phyloP scores from a whole-genome alignment of 768 basidiomycete species.

The Chlorophyllum brunneum region DNA sequence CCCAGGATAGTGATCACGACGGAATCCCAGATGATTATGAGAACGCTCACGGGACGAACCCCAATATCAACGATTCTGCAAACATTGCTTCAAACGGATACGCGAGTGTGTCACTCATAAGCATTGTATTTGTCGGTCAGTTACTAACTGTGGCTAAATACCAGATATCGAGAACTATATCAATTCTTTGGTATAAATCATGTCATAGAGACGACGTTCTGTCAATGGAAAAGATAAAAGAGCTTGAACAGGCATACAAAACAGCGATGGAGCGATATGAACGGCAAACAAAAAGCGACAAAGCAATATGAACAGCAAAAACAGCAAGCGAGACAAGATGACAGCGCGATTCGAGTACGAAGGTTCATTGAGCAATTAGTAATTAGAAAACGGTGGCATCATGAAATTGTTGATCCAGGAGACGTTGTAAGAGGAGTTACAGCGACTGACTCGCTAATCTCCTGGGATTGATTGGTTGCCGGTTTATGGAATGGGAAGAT shows the following conservation, averaged over 20 bases:
- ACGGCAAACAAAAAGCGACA: background rate
- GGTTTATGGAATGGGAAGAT: constrained; percentile 2
- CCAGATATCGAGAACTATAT: constrained; percentile 33
- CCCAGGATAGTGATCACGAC: constrained; percentile 26
- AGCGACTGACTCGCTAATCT: background rate
- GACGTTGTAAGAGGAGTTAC: background rate
- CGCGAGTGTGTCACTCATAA: constrained; percentile 24
- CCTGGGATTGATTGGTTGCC: background rate
- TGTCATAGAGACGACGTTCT: background rate
- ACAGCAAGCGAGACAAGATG: background rate
- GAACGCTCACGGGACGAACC: constrained; percentile 27
- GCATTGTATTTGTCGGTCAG: background rate
- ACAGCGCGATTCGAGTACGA: background rate
- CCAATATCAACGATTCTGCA: constrained; percentile 26
- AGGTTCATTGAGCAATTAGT: background rate
- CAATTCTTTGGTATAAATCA: constrained; percentile 26
- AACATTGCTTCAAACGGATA: constrained; percentile 31
- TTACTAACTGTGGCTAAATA: background rate
- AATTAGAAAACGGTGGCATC: background rate
- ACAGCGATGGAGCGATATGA: background rate
- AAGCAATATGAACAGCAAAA: background rate
- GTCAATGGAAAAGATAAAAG: background rate
- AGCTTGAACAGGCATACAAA: background rate
- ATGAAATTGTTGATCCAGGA: background rate
- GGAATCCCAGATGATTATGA: constrained; percentile 32